These are phyloP conservation scores for Zopfochytrium polystomum DNA, from an alignment of 371 early-diverging fungal genomes.

Conservation along the genomic window DNA sequence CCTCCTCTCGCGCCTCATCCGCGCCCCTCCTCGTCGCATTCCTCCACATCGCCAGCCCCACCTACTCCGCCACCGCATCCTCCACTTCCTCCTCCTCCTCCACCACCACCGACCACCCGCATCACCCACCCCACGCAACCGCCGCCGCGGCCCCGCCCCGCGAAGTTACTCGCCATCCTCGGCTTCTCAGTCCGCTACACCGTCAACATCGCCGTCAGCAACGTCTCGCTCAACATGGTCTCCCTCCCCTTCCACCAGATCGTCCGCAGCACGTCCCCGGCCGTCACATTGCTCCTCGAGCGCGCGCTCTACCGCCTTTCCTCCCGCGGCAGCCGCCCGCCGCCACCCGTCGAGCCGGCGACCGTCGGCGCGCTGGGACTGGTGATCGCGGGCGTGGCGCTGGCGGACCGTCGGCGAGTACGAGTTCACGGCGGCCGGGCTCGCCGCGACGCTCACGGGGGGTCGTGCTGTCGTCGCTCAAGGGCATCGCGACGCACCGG, in stretches of 20 bases:
- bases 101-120: neutral
- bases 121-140: too few relatives aligned
- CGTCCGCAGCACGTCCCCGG: slow-evolving; percentile 81
- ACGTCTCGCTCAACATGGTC: slow-evolving; percentile 76
- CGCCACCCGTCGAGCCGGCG: too few relatives aligned
- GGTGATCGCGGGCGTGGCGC: slow-evolving; percentile 76
- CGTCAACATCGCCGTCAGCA: slow-evolving; percentile 82
- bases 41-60: too few relatives aligned
- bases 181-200: slow-evolving; percentile 84
- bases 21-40: too few relatives aligned
- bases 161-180: slow-evolving; percentile 67
- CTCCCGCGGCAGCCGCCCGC: too few relatives aligned
- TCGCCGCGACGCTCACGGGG: slow-evolving; percentile 79
- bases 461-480: slow-evolving; percentile 72
- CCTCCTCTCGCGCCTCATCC: too few relatives aligned
- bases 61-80: too few relatives aligned
- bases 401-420: slow-evolving; percentile 84
- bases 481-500: slow-evolving; percentile 82
- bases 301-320: too few relatives aligned
- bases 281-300: slow-evolving; percentile 72
- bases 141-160: neutral
- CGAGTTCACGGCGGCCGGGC: slow-evolving; percentile 64
- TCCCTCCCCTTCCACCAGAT: slow-evolving; percentile 76
- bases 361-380: too few relatives aligned
- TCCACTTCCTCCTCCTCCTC: slow-evolving; percentile 36